phyloP scores from a whole-genome alignment of 768 basidiomycete genomes.

The Leucogyrophana mollusca region DNA sequence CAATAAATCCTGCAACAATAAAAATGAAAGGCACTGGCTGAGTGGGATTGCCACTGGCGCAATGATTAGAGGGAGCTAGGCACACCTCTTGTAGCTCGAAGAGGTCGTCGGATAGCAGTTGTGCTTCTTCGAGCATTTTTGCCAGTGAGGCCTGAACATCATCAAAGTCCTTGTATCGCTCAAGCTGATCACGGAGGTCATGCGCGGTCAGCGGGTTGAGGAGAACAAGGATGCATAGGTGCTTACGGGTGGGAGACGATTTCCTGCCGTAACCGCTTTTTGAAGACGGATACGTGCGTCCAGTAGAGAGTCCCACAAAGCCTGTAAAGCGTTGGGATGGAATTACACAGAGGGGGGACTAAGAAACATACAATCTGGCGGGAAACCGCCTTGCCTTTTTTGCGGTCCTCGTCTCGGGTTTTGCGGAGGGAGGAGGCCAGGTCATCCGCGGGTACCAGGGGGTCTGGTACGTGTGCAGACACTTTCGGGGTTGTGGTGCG shows the following conservation, averaged over 20 bases:
- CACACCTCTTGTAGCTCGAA: constrained; percentile 67
- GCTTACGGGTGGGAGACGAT: constrained; percentile 64
- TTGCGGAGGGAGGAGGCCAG: constrained; percentile 52
- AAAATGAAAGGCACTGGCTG: constrained; percentile 6
- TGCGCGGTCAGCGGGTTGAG: constrained; percentile 11
- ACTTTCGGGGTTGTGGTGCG: constrained; percentile 8
- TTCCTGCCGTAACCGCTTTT: constrained; percentile 67
- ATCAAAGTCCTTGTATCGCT: constrained; percentile 23
- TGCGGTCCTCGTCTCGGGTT: constrained; percentile 65
- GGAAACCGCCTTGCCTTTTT: constrained; percentile 82
- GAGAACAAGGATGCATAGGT: constrained; percentile 1
- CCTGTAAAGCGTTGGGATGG: constrained; percentile 38
- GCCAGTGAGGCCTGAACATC: constrained; percentile 46
- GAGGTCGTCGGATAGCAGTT: constrained; percentile 62
- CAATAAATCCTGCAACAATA: constrained; percentile 40
- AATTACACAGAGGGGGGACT: constrained; percentile 5
- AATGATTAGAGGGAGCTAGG: constrained; percentile 6
- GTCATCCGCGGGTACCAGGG: constrained; percentile 32
- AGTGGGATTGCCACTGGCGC: no score
- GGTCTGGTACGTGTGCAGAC: constrained; percentile 7
- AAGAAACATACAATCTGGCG: constrained; percentile 65
- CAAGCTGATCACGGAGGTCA: no score
- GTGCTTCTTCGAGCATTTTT: constrained; percentile 60
- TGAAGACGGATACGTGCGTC: constrained; percentile 92
- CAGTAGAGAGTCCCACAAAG: constrained; percentile 81